Conservation (phyloP, 2,329 filamentous ascomycete species). For the Emergomyces orientalis region DNA sequence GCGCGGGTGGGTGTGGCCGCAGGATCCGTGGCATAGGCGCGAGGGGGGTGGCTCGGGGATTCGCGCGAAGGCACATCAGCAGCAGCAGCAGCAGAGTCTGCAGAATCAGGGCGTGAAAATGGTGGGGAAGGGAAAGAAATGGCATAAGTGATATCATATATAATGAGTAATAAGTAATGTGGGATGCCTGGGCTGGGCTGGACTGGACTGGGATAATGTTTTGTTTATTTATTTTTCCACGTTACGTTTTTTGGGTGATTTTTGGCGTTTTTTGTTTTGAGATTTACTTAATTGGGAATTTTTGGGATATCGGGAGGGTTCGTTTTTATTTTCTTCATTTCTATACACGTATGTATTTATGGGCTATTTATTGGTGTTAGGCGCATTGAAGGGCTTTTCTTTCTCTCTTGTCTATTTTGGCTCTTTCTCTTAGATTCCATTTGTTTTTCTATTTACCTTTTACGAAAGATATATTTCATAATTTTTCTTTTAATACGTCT, state of each 20-base stretch:
- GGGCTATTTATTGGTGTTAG: background rate
- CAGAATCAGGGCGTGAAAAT: background rate
- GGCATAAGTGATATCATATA: slow-evolving; percentile 26
- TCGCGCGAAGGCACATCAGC: slow-evolving; percentile 10
- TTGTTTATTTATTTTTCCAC: background rate
- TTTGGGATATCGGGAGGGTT: background rate
- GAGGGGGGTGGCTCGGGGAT: slow-evolving; percentile 37
- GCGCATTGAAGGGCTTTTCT: background rate
- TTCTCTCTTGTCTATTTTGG: background rate
- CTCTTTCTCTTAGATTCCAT: background rate
- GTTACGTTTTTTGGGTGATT: background rate
- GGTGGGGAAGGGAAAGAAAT: slow-evolving; percentile 24
- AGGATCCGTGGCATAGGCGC: slow-evolving; percentile 50
- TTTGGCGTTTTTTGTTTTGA: background rate
- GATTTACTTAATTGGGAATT: background rate
- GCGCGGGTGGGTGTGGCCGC: slow-evolving; percentile 54
- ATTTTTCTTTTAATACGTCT: slow-evolving; percentile 8
- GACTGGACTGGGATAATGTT: too few species aligned
- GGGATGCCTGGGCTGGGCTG: background rate
- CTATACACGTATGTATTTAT: background rate
- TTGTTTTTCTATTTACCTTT: background rate
- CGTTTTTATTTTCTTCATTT: background rate
- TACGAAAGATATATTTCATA: background rate
- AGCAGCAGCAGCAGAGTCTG: background rate
- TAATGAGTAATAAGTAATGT: background rate